Evolutionary conservation across 805 yeast genomes (phyloP).

Genomic region (Saccharomycopsis vini): DNA sequence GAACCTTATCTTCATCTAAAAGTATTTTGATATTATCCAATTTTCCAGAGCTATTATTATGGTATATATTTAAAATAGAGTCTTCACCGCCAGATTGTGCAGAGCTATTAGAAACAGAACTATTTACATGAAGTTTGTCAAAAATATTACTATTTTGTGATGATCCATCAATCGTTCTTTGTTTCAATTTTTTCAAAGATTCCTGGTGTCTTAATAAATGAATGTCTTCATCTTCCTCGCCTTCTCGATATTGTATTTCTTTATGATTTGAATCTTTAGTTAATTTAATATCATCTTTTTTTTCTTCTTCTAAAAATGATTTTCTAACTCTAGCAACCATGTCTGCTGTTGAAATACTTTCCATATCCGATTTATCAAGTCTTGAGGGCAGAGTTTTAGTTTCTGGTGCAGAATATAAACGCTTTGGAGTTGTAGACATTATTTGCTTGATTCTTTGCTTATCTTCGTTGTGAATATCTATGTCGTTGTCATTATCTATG

Average conservation of each 20-base stretch:
- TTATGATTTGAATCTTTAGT: background rate
- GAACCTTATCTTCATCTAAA: constrained; percentile 9
- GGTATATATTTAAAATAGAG: constrained; percentile 17
- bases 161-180: no score
- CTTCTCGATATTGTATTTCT: background rate
- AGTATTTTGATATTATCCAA: background rate
- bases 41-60: constrained; percentile 12
- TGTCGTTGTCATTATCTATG: constrained; percentile 30
- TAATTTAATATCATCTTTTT: background rate
- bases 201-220: no score
- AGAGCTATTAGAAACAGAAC: background rate
- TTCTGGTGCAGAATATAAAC: no score
- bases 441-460: no score
- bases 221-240: no score
- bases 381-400: no score
- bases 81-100: constrained; percentile 9
- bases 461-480: no score
- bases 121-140: background rate
- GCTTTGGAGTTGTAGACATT: no score
- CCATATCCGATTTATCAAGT: background rate
- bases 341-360: no score
- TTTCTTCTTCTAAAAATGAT: constrained; percentile 8
- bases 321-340: constrained; percentile 15
- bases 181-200: no score
- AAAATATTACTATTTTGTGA: no score